phyloP scores from a whole-genome alignment of 1,284 basidiomycete species.

The Leccinum subrobustum region DNA sequence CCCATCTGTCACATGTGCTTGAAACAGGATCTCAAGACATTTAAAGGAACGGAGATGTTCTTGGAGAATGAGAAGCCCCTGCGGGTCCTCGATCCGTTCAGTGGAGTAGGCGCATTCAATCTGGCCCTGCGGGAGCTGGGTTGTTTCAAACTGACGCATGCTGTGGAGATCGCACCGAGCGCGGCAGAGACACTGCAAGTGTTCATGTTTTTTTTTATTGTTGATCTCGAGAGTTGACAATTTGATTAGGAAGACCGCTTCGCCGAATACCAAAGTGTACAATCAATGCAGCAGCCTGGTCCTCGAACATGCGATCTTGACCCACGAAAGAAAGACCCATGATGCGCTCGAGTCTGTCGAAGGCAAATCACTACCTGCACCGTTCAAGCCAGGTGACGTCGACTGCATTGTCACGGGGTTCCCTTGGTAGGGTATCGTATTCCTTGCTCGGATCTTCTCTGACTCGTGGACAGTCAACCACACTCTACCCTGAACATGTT shows the following conservation, averaged over 20 bases:
- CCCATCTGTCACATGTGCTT: slow-evolving; percentile 48
- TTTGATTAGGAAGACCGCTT: slow-evolving; percentile 42
- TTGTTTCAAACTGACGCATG: slow-evolving; percentile 57
- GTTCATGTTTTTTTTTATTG: background rate
- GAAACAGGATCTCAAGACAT: slow-evolving; percentile 33
- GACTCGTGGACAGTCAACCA: slow-evolving; percentile 42
- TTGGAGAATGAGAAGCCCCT: slow-evolving; percentile 36
- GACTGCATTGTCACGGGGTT: slow-evolving; percentile 67
- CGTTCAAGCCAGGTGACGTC: slow-evolving; percentile 51
- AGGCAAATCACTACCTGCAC: slow-evolving; percentile 36
- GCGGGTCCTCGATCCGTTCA: slow-evolving; percentile 60
- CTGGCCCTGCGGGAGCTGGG: slow-evolving; percentile 51
- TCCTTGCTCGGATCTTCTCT: background rate
- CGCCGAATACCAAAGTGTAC: slow-evolving; percentile 43
- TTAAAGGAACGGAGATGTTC: slow-evolving; percentile 34
- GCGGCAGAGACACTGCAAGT: slow-evolving; percentile 65
- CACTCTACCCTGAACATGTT: slow-evolving; percentile 59
- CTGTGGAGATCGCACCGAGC: slow-evolving; percentile 67
- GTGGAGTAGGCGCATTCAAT: slow-evolving; percentile 64
- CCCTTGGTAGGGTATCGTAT: slow-evolving; percentile 52
- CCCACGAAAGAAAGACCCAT: slow-evolving; percentile 37
- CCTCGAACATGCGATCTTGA: slow-evolving; percentile 53
- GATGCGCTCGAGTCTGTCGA: slow-evolving; percentile 41
- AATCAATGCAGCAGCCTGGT: slow-evolving; percentile 64
- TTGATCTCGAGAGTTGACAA: slow-evolving; percentile 2